Evolutionary conservation across 257 asterid genomes (phyloP), one percentile per base, ranked within the genome.

Genomic region (Solanum chiquidenum): DNA sequence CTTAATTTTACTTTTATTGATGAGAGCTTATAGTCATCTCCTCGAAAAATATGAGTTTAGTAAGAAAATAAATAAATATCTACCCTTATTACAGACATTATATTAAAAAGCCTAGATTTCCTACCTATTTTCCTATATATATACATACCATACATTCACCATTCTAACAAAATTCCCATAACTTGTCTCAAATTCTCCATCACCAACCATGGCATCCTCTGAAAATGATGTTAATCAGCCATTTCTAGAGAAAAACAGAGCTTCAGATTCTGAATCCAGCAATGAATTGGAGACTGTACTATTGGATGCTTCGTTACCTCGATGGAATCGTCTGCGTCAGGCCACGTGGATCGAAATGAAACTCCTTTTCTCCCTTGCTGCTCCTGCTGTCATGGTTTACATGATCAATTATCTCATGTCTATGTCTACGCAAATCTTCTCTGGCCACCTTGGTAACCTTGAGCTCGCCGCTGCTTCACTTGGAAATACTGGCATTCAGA

Each of bases 381-480:
- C 88, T 8, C 91, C 91, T 13, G 91, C 91, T 4, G 88, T 87
- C 6, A 38, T 86, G 25, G 89, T 89, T n/a, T 89, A 89, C 86
- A 87, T 89, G 89, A 72, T 89, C 83, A 87, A 87, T 35, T 87
- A 83, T 37, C 83, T 89, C 52, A 89, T 89, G 91, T 87, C 89
- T 9, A 89, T 75, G 88, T 87, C 91, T 64, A 89, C 91, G 0
- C 89, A 89, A 76, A 89, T 89, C 38, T 62, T 87, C 76, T 49
- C 84, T 29, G 88, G 91, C 13, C 88, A 89, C 60, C 89, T 89
- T 58, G 89, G 91, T 9, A 89, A 87, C 49, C 91, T 89, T 49
- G 76, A 89, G 31, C 88, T 89, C 8, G 89, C 89, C 1, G 91
- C 88, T 77, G 87, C 88, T 35, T 87, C 89, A 35, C 88, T 89